Conservation (phyloP, 2,329 filamentous ascomycete species). For the Apiospora phragmitis region DNA sequence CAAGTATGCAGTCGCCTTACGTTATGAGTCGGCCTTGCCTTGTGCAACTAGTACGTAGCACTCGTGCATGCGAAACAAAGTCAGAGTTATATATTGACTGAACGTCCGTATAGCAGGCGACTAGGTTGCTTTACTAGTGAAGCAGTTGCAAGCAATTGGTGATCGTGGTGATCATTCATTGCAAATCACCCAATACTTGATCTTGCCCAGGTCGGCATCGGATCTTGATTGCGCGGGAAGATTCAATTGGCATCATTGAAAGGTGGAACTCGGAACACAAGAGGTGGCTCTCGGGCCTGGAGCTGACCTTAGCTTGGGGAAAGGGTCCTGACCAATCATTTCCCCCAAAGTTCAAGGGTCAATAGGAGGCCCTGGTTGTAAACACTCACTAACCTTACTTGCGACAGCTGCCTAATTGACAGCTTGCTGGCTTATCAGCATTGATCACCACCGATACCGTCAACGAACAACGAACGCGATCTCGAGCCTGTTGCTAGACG, state of each 20-base stretch:
- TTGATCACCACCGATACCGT: not conserved
- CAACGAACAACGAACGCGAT: not conserved
- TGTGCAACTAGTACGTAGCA: not conserved
- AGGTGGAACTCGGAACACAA: not conserved
- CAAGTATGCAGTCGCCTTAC: not conserved
- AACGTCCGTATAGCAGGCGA: not conserved
- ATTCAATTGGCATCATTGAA: not conserved
- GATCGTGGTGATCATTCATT: not conserved
- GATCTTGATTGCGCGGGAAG: conserved; percentile 4
- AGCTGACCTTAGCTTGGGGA: not conserved
- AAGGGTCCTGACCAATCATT: not conserved
- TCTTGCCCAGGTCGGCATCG: not conserved
- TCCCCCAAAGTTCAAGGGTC: not conserved
- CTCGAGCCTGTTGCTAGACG: not conserved
- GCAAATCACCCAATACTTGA: not conserved
- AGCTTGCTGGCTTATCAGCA: conserved; percentile 3
- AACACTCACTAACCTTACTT: not conserved
- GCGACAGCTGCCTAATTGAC: not conserved
- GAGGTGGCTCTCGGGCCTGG: conserved; percentile 1
- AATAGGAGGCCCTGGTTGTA: not conserved
- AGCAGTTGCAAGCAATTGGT: not conserved
- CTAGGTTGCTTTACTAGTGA: not conserved
- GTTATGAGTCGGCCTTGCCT: not conserved
- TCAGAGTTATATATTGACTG: not conserved
- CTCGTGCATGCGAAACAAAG: not conserved